Conservation (phyloP, 2,329 filamentous ascomycete genomes). For the Akanthomyces muscarius region DNA sequence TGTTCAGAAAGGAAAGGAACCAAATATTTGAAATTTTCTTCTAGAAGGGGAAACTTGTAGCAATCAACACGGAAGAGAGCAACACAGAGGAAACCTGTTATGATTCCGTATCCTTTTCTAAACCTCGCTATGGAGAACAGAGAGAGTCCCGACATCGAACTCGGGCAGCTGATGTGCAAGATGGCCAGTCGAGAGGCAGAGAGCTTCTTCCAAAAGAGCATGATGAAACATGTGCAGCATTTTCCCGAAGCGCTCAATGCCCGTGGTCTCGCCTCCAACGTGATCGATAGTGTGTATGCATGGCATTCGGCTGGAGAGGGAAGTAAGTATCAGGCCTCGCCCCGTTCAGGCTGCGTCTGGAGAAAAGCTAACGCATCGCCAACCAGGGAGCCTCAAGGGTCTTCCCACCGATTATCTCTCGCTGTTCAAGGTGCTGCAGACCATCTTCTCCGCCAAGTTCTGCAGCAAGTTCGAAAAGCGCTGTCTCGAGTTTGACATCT, state of each 20-base stretch:
- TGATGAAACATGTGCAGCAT: not conserved
- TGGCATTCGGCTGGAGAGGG: not conserved
- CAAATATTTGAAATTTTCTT: too few relatives aligned
- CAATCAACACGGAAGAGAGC: not conserved
- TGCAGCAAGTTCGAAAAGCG: not conserved
- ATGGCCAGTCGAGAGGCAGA: not conserved
- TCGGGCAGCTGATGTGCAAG: not conserved
- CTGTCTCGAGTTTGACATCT: not conserved
- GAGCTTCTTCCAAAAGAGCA: not conserved
- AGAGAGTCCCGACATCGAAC: too few relatives aligned
- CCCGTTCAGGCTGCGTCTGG: too few relatives aligned
- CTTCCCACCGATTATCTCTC: not conserved
- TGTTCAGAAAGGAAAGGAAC: not conserved
- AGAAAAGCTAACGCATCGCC: not conserved
- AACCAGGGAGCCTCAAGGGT: not conserved
- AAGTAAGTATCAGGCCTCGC: too few relatives aligned
- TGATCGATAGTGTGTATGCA: not conserved
- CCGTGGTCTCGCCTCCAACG: not conserved
- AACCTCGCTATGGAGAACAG: too few relatives aligned
- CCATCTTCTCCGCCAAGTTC: not conserved
- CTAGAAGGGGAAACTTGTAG: too few relatives aligned
- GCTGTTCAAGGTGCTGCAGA: not conserved
- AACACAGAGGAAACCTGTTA: not conserved
- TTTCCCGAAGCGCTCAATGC: not conserved
- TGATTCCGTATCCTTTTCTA: not conserved